A percentile compares a stretch with the other conserved stretches of the same genome.
These are phyloP conservation scores for Penicillium sp. DNA, from an alignment of 2,329 filamentous ascomycete genomes.

Conservation along the genomic window DNA sequence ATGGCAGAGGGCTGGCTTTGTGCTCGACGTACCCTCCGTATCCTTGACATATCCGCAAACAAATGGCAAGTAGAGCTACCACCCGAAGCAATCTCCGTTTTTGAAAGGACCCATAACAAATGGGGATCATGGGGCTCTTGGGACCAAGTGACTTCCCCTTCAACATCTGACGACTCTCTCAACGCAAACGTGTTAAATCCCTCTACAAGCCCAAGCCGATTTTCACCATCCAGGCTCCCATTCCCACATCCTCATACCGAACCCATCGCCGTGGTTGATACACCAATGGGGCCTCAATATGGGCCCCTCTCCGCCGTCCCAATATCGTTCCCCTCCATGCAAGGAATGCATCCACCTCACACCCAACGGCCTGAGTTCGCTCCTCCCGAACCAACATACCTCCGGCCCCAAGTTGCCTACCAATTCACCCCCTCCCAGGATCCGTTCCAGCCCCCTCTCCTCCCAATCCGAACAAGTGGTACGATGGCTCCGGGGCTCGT, in stretches of 20 bases:
- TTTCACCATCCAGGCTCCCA: conserved; percentile 13
- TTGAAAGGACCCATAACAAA: conserved; percentile 75
- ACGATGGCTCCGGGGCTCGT: conserved; percentile 13
- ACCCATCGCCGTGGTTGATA: conserved; percentile 9
- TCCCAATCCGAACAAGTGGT: conserved; percentile 33
- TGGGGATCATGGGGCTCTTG: conserved; percentile 67
- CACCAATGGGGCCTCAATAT: conserved; percentile 17
- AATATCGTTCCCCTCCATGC: conserved; percentile 21
- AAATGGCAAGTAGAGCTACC: conserved; percentile 89
- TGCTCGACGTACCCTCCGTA: conserved; percentile 77
- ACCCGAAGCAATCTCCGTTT: conserved; percentile 72
- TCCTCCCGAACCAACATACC: conserved; percentile 35
- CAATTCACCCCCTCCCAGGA: conserved; percentile 13
- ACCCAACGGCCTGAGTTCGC: conserved; percentile 21
- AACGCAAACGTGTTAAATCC: conserved; percentile 16
- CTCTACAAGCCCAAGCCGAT: conserved; percentile 18
- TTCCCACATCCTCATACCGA: conserved; percentile 7
- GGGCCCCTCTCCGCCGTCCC: conserved; percentile 9
- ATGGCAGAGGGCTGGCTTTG: conserved; percentile 95
- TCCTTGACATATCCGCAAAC: conserved; percentile 78
- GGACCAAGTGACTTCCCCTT: conserved; percentile 38
- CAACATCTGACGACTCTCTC: conserved; percentile 28
- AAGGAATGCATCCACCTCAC: conserved; percentile 18
- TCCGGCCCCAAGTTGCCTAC: conserved; percentile 25
- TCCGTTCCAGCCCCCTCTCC: conserved; percentile 14